phyloP scores from a whole-genome alignment of 257 asterid species.

The Solanum paucissectum region DNA sequence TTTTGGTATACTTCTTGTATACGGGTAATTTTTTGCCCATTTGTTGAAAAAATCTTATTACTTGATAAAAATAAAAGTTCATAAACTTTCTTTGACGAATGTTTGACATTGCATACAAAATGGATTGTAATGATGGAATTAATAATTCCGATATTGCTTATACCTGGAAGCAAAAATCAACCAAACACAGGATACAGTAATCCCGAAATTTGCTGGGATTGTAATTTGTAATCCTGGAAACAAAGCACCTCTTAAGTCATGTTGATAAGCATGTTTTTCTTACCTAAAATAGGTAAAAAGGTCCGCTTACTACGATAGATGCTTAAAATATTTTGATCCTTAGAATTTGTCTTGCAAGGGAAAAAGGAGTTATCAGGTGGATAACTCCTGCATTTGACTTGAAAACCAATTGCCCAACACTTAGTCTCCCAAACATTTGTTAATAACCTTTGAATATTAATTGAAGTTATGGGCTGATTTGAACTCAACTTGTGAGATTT shows the following conservation, averaged over 20 bases:
- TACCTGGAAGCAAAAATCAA: not conserved
- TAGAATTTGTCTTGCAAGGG: not conserved
- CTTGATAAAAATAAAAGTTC: not conserved
- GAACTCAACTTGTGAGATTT: not conserved
- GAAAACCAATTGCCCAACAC: not conserved
- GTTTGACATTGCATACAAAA: not conserved
- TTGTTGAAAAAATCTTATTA: not conserved
- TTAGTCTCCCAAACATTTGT: not conserved
- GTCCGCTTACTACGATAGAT: not conserved
- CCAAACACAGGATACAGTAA: not conserved
- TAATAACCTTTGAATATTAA: not conserved
- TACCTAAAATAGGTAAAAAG: not conserved
- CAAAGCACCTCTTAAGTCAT: not conserved
- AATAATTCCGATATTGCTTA: not conserved
- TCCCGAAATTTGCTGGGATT: not conserved
- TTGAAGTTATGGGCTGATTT: not conserved
- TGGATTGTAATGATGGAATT: not conserved
- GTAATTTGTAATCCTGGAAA: not conserved
- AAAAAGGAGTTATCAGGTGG: not conserved
- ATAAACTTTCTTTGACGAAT: not conserved
- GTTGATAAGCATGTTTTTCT: not conserved
- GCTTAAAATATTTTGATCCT: not conserved
- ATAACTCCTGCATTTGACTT: not conserved
- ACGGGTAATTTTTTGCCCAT: not conserved
- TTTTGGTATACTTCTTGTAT: not conserved